Evolutionary conservation across 208 protist genomes (phyloP), one percentile per base, ranked within the genome.

Genomic region (Crithidia sp.): DNA sequence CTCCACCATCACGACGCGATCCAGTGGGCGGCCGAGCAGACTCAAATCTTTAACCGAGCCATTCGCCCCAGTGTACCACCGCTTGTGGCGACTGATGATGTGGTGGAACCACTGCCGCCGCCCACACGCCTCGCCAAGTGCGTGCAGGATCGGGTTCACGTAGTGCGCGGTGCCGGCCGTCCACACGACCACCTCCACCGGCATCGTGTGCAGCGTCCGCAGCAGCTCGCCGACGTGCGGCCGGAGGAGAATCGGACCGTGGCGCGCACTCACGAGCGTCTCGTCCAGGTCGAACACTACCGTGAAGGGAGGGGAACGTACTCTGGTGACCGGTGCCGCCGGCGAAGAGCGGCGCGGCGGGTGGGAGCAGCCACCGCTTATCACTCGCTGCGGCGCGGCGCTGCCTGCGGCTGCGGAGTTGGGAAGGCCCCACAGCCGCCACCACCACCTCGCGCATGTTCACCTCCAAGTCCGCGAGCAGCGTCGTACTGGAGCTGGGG

Each of bases 231-330:
- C 69, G 4, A 94, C 67, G 58, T 83, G 59, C 4, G 92, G 92
- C 4, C 89, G 83, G 12, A 86, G 58, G 13, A 85, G 62, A 10
- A 95, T 81, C 56, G 60, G 40, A 4, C 79, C 88, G n/a, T 85
- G n/a, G 2, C 90, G 88, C 14, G 90, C 88, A 4, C 50, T 70
- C 5, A 96, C 86, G 2, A 96, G 72, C 36, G 92, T 95, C 68
- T 96, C 89, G 55, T 96, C 89, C 8, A 96, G 49, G 67, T 96
- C 92, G 49, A 96, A 71, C 2, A 96, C 86, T 10, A 95, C 79
- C 7, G 88, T 86, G 43, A 96, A 77, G 1, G 81, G 74, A 4
- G 57, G 64, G 7, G 76, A 54, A 54, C 5, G 56, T 40, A 44
- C 50, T 36, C 10, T 43, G 7, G 4, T 17, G 10, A 44, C 19